These are phyloP conservation scores for Teratosphaeria pseudoeucalypti DNA, from an alignment of 2,329 filamentous ascomycete genomes.

Conservation along the genomic window DNA sequence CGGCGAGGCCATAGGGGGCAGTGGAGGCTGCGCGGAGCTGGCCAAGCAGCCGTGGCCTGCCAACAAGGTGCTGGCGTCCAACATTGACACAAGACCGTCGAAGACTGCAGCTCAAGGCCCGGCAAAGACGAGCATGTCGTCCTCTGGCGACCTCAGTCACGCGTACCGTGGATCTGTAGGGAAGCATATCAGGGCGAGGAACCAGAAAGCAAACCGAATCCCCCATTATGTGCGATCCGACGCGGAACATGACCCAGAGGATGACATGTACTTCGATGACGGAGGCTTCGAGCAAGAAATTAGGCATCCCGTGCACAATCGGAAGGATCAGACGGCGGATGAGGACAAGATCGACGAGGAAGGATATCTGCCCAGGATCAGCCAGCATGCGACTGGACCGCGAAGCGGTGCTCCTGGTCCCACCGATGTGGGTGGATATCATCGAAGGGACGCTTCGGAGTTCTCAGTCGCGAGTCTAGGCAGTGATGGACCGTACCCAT, in stretches of 20 bases:
- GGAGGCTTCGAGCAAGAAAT: constrained; percentile 25
- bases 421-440: constrained; percentile 3
- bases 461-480: constrained; percentile 10
- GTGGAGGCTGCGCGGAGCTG: constrained; percentile 3
- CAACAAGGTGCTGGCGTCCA: not conserved
- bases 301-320: constrained; percentile 3
- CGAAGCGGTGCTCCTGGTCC: not conserved
- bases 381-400: constrained; percentile 1
- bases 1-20: constrained; percentile 3
- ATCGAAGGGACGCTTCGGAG: constrained; percentile 13
- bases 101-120: not conserved
- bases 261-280: constrained; percentile 29
- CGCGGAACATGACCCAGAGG: constrained; percentile 3
- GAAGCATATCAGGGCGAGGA: constrained; percentile 4
- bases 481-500: constrained; percentile 23
- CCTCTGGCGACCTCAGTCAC: constrained; percentile 5
- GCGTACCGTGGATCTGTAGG: constrained; percentile 8
- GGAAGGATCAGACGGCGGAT: constrained; percentile 12
- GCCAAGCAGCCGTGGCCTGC: not conserved
- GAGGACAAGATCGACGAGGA: constrained; percentile 29
- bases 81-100: not conserved
- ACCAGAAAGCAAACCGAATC: constrained; percentile 4
- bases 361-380: constrained; percentile 9
- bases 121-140: not conserved
- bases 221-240: constrained; percentile 6